phyloP scores from a whole-genome alignment of 192 early-diverging fungal species.

The Lunasporangiospora selenospora region DNA sequence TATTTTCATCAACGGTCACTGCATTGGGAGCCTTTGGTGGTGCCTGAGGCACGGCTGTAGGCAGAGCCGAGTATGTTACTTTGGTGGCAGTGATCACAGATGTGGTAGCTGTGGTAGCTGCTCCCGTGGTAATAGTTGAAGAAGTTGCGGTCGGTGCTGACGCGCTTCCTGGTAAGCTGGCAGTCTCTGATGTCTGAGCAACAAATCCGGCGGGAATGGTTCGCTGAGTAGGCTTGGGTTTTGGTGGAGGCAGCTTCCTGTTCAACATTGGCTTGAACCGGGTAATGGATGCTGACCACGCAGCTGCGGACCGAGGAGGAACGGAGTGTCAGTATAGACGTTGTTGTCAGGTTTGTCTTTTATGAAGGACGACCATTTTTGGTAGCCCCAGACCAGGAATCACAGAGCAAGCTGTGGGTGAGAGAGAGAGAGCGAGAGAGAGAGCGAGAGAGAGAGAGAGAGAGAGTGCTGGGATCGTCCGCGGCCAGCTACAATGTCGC shows the following conservation, averaged over 20 bases:
- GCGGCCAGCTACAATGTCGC: too few species aligned
- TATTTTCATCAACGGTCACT: slow-evolving; percentile 24
- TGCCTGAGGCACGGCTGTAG: neutral
- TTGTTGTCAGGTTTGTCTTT: too few species aligned
- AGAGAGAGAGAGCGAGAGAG: too few species aligned
- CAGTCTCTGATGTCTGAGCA: slow-evolving; percentile 7
- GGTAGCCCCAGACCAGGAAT: too few species aligned
- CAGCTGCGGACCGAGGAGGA: slow-evolving; percentile 19
- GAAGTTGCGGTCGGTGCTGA: neutral
- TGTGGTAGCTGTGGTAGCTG: slow-evolving; percentile 1
- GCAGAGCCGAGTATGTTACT: neutral
- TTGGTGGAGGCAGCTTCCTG: slow-evolving; percentile 55
- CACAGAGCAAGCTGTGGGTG: too few species aligned
- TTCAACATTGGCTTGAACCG: slow-evolving; percentile 54
- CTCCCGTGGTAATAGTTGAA: neutral
- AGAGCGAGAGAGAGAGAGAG: too few species aligned
- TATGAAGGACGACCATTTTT: too few species aligned
- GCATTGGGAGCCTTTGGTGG: slow-evolving; percentile 2
- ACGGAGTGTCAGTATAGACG: neutral
- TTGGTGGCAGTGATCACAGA: neutral
- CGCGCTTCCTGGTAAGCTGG: slow-evolving; percentile 7
- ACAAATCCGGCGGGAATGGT: slow-evolving; percentile 24
- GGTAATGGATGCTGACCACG: slow-evolving; percentile 46
- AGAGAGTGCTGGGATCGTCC: too few species aligned
- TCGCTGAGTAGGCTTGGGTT: slow-evolving; percentile 51